These are phyloP conservation scores for Pseudogymnoascus sp. DNA, from an alignment of 2,329 filamentous ascomycete genomes.

Conservation along the genomic window DNA sequence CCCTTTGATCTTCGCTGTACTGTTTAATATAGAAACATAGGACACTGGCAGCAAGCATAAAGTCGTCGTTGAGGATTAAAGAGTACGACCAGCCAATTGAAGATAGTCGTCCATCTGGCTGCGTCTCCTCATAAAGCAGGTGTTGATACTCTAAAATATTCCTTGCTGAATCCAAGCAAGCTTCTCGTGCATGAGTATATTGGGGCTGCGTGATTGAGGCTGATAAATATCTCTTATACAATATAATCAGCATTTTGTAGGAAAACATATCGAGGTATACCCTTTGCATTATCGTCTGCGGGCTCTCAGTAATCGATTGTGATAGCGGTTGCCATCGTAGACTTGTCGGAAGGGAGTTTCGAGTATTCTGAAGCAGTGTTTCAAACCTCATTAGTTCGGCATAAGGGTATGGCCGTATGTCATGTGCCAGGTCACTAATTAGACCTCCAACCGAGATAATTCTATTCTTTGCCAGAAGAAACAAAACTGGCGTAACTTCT, in stretches of 20 bases:
- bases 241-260: constrained; percentile 43
- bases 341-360: constrained; percentile 36
- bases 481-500: constrained; percentile 21
- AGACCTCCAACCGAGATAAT: constrained; percentile 41
- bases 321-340: constrained; percentile 40
- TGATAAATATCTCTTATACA: constrained; percentile 43
- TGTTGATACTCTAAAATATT: constrained; percentile 40
- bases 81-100: constrained; percentile 47
- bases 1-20: neutral
- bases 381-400: constrained; percentile 43
- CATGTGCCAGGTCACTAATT: constrained; percentile 43
- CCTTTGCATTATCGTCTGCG: constrained; percentile 39
- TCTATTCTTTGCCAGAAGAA: constrained; percentile 37
- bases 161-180: constrained; percentile 42
- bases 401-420: constrained; percentile 39
- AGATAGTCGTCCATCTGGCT: constrained; percentile 44
- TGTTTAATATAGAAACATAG: constrained; percentile 35
- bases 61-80: constrained; percentile 50
- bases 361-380: constrained; percentile 35
- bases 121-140: constrained; percentile 37
- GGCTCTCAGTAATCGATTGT: constrained; percentile 38
- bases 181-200: constrained; percentile 44
- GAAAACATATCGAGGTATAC: constrained; percentile 41
- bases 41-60: constrained; percentile 50
- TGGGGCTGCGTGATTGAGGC: constrained; percentile 34